Percentiles rank a stretch among this genome's conserved stretches.
Conservation (phyloP, 768 basidiomycete species). For the Chalciporus chontae region DNA sequence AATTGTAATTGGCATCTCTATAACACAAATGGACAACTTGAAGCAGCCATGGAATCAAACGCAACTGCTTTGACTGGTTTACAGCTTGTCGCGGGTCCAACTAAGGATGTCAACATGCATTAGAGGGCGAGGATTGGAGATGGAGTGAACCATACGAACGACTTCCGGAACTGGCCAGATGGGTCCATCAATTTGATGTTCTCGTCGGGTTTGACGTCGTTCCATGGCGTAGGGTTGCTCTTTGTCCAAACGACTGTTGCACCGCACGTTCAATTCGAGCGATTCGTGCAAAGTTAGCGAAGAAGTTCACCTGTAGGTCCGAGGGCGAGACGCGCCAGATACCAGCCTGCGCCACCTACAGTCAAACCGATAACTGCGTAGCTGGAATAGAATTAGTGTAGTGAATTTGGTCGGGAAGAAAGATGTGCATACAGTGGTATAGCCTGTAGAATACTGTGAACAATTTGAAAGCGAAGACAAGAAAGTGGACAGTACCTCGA, state of each 20-base stretch:
- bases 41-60: slow-evolving; percentile 1
- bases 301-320: slow-evolving; percentile 48
- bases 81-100: slow-evolving; percentile 76
- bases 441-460: slow-evolving; percentile 32
- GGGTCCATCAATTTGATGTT: slow-evolving; percentile 67
- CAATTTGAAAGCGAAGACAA: background rate
- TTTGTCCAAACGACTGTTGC: slow-evolving; percentile 55
- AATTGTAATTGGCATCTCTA: slow-evolving; percentile 21
- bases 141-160: slow-evolving; percentile 28
- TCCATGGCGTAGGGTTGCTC: slow-evolving; percentile 87
- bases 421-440: slow-evolving; percentile 43
- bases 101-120: slow-evolving; percentile 35
- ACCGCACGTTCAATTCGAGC: background rate
- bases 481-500: slow-evolving; percentile 35
- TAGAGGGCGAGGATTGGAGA: background rate
- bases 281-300: background rate
- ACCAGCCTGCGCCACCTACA: slow-evolving; percentile 61
- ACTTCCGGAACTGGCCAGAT: slow-evolving; percentile 73
- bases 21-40: slow-evolving; percentile 11
- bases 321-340: slow-evolving; percentile 57
- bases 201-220: slow-evolving; percentile 71
- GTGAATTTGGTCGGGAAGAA: slow-evolving; percentile 2
- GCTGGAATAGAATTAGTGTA: slow-evolving; percentile 28
- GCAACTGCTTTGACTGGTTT: slow-evolving; percentile 12
- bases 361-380: slow-evolving; percentile 49